Percentiles rank a stretch among this genome's conserved stretches.
Evolutionary conservation across 345 rosid species (phyloP).

Genomic region (Tarenaya hassleriana): DNA sequence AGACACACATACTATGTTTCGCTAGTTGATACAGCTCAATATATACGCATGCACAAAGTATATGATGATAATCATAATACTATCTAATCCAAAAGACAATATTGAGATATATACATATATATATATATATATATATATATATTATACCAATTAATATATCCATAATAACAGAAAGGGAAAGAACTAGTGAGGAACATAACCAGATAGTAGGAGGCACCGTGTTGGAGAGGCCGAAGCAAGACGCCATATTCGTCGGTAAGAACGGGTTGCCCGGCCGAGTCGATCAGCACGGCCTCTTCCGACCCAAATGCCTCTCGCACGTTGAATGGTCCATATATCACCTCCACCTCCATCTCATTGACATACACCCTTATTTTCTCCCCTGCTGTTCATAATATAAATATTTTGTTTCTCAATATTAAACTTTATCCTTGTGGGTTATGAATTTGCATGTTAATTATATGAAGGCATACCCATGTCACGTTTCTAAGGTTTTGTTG

Average conservation of each 20-base stretch:
- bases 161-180: background rate
- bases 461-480: background rate
- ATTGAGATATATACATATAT: too few relatives aligned
- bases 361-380: constrained; percentile 61
- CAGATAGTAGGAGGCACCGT: constrained; percentile 79
- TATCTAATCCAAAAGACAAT: too few relatives aligned
- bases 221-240: constrained; percentile 74
- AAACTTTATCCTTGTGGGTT: constrained; percentile 1
- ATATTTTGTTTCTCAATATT: constrained; percentile 21
- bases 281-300: constrained; percentile 60
- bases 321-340: constrained; percentile 61
- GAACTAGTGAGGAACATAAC: constrained; percentile 24
- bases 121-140: too few relatives aligned
- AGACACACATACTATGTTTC: too few relatives aligned
- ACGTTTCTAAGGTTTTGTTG: background rate
- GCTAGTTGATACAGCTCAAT: too few relatives aligned
- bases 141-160: too few relatives aligned
- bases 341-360: constrained; percentile 83
- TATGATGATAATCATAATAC: too few relatives aligned
- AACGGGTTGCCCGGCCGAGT: constrained; percentile 75
- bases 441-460: background rate
- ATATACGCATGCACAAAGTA: too few relatives aligned
- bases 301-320: constrained; percentile 77
- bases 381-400: constrained; percentile 17
- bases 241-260: constrained; percentile 78